A percentile compares a stretch with the other conserved stretches of the same genome.
These are phyloP conservation scores for Plectosphaerella sp. DNA, from an alignment of 2,329 filamentous ascomycete genomes.

Conservation along the genomic window DNA sequence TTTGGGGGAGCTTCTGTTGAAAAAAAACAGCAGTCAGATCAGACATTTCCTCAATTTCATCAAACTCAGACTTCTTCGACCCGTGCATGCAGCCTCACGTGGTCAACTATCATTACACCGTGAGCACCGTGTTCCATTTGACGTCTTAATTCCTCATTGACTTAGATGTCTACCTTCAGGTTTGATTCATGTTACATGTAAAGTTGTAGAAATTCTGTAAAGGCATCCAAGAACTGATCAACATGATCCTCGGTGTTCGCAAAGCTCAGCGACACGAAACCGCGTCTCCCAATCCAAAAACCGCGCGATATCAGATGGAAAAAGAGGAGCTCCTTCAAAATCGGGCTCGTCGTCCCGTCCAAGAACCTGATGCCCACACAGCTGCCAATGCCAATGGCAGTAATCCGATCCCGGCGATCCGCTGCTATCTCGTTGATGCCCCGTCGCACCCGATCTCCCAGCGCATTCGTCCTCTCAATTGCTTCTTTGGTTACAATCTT, in stretches of 20 bases:
- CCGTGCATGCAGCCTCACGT: too few relatives aligned
- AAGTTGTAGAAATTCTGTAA: neutral
- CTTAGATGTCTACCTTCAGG: too few relatives aligned
- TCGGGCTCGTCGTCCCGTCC: neutral
- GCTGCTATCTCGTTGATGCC: neutral
- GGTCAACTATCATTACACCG: too few relatives aligned
- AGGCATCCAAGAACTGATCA: neutral
- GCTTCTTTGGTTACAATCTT: neutral
- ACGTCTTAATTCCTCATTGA: too few relatives aligned
- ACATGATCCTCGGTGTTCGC: constrained; percentile 8
- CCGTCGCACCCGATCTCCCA: neutral
- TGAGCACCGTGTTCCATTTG: too few relatives aligned
- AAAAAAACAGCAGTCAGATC: too few relatives aligned
- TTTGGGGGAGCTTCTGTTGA: too few relatives aligned
- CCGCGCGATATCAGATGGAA: constrained; percentile 8
- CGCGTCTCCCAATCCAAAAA: constrained; percentile 9
- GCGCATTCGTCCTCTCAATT: neutral
- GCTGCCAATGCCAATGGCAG: constrained; percentile 5
- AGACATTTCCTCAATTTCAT: too few relatives aligned
- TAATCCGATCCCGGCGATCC: neutral
- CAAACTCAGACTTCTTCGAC: too few relatives aligned
- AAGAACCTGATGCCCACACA: constrained; percentile 9
- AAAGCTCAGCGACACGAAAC: constrained; percentile 8
- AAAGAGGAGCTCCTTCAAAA: constrained; percentile 7
- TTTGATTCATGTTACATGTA: neutral